Conservation (phyloP, 257 asterid species). For the Solanum appendiculatum region DNA sequence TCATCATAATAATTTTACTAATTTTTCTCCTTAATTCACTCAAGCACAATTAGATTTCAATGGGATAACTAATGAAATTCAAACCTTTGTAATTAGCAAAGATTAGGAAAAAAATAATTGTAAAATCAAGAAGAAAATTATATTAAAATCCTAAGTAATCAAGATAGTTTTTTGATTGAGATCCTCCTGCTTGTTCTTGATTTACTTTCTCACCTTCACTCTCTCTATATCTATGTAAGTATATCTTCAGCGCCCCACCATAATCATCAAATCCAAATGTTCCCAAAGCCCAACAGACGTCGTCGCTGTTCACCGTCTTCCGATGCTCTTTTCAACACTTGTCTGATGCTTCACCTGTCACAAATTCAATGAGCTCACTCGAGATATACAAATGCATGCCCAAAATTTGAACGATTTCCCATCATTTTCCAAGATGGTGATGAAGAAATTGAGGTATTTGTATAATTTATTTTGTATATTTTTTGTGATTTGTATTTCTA, state of each 20-base stretch:
- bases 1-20: no score
- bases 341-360: conserved; percentile 62
- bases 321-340: conserved; percentile 57
- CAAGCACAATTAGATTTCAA: no score
- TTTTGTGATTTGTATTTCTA: no score
- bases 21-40: no score
- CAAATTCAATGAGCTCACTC: conserved; percentile 17
- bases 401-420: no score
- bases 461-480: no score
- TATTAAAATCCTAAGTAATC: not conserved
- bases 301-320: conserved; percentile 67
- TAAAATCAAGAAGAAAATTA: no score
- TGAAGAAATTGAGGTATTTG: no score
- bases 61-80: no score
- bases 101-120: not conserved
- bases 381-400: no score
- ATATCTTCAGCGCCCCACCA: conserved; percentile 35
- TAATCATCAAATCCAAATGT: conserved; percentile 55
- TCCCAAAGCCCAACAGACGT: conserved; percentile 51
- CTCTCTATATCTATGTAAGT: conserved; percentile 51
- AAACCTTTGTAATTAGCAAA: no score
- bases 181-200: conserved; percentile 1
- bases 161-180: not conserved
- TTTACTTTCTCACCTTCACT: conserved; percentile 36
- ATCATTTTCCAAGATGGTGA: no score